phyloP scores from a whole-genome alignment of 2,329 filamentous ascomycete species.

The Aciculosporium take region DNA sequence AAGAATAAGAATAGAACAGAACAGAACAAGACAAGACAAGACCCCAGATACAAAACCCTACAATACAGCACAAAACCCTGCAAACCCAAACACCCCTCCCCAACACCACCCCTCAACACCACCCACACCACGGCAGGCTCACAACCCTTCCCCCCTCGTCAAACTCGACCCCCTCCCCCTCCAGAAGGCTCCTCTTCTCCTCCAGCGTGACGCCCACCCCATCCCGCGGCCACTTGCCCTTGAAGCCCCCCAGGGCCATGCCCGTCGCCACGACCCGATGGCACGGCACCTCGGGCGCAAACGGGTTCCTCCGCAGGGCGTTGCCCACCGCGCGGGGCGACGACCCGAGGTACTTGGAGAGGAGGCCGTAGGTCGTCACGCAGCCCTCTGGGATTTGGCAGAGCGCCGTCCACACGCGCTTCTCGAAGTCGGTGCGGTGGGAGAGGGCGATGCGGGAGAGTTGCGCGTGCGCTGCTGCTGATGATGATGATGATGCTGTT shows the following conservation, averaged over 20 bases:
- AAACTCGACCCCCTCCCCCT: constrained; percentile 50
- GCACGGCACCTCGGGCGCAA: constrained; percentile 69
- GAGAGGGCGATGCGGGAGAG: constrained; percentile 31
- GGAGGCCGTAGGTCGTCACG: constrained; percentile 63
- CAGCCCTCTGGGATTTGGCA: constrained; percentile 62
- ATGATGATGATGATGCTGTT: no score
- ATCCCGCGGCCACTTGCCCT: constrained; percentile 48
- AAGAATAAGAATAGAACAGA: no score
- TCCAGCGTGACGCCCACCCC: constrained; percentile 48
- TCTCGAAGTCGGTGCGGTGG: constrained; percentile 39
- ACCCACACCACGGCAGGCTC: constrained; percentile 38
- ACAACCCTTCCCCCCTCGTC: constrained; percentile 45
- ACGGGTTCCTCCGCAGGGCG: constrained; percentile 64
- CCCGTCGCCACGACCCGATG: constrained; percentile 66
- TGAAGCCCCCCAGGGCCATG: constrained; percentile 59
- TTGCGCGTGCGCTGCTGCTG: constrained; percentile 22
- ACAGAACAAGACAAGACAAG: no score
- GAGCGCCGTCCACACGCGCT: constrained; percentile 54
- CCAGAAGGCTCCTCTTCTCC: constrained; percentile 48
- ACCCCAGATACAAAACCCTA: background rate
- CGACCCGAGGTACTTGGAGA: constrained; percentile 53
- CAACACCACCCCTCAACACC: constrained; percentile 17
- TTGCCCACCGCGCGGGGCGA: constrained; percentile 67
- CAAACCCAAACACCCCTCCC: background rate
- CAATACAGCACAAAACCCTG: no score